These are phyloP conservation scores for Leccinum disarticulatum DNA, from an alignment of 768 basidiomycete genomes.

Conservation along the genomic window DNA sequence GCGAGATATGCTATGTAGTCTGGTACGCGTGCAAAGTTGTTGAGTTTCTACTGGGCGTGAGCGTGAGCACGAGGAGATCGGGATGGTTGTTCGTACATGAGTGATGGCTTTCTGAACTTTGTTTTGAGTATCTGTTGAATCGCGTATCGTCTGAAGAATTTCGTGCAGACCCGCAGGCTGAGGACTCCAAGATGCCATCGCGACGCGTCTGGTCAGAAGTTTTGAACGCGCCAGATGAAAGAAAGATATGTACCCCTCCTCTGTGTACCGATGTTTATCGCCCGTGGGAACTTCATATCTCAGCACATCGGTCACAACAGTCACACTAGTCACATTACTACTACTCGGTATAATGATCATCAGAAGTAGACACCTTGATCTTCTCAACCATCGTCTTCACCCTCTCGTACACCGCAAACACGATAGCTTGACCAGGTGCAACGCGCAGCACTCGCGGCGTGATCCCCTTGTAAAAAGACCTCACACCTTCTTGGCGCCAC, in stretches of 20 bases:
- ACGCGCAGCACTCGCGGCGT: slow-evolving; percentile 95
- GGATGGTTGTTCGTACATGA: slow-evolving; percentile 50
- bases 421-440: slow-evolving; percentile 95
- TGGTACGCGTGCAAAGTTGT: slow-evolving; percentile 80
- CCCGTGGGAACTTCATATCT: slow-evolving; percentile 36
- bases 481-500: slow-evolving; percentile 87
- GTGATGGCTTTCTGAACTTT: slow-evolving; percentile 79
- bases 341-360: slow-evolving; percentile 72
- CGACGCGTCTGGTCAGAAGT: slow-evolving; percentile 32
- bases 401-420: slow-evolving; percentile 95
- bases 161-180: slow-evolving; percentile 85
- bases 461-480: slow-evolving; percentile 97
- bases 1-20: slow-evolving; percentile 97
- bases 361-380: slow-evolving; percentile 51
- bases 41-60: slow-evolving; percentile 65
- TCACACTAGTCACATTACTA: neutral
- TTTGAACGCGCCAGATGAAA: slow-evolving; percentile 33
- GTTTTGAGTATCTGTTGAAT: slow-evolving; percentile 80
- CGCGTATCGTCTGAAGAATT: slow-evolving; percentile 88
- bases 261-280: slow-evolving; percentile 38
- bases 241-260: slow-evolving; percentile 8
- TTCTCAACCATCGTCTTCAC: slow-evolving; percentile 75
- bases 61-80: slow-evolving; percentile 22
- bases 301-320: slow-evolving; percentile 30
- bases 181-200: slow-evolving; percentile 79